Percentiles rank a stretch among this genome's conserved stretches.
phyloP scores from a whole-genome alignment of 2,329 filamentous ascomycete genomes.

The Claviceps sp. region DNA sequence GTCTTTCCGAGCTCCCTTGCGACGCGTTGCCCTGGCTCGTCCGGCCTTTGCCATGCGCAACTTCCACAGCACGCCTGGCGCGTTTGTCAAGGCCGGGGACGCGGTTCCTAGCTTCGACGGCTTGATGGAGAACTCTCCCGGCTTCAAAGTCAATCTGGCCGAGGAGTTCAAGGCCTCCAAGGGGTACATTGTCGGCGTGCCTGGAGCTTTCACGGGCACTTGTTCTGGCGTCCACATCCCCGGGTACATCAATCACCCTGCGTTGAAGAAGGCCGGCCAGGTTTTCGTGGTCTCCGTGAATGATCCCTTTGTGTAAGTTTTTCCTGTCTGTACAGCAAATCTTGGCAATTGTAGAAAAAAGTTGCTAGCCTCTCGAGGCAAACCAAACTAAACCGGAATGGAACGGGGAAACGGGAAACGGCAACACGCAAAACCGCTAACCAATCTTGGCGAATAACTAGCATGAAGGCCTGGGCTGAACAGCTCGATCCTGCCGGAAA shows the following conservation, averaged over 20 bases:
- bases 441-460: constrained; percentile 20
- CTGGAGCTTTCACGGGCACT: constrained; percentile 56
- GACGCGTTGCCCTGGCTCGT: constrained; percentile 19
- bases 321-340: no score
- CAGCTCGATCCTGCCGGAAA: constrained; percentile 60
- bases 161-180: constrained; percentile 59
- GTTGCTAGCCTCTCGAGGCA: no score
- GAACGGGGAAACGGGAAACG: not conserved
- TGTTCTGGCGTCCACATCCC: constrained; percentile 61
- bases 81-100: constrained; percentile 65
- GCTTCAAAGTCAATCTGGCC: constrained; percentile 79
- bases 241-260: constrained; percentile 68
- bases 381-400: not conserved
- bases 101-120: constrained; percentile 63
- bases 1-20: constrained; percentile 24
- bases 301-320: constrained; percentile 77
- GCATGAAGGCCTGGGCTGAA: constrained; percentile 81
- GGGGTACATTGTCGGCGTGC: constrained; percentile 75
- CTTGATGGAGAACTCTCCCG: constrained; percentile 73
- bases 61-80: constrained; percentile 53
- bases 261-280: constrained; percentile 65
- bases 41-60: constrained; percentile 17
- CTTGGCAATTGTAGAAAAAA: not conserved
- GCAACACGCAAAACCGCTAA: not conserved
- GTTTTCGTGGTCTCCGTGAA: constrained; percentile 91